A percentile compares a stretch with the other conserved stretches of the same genome.
Conservation (phyloP, 164 flowering plant genomes). For the Cinnamomum micranthum region DNA sequence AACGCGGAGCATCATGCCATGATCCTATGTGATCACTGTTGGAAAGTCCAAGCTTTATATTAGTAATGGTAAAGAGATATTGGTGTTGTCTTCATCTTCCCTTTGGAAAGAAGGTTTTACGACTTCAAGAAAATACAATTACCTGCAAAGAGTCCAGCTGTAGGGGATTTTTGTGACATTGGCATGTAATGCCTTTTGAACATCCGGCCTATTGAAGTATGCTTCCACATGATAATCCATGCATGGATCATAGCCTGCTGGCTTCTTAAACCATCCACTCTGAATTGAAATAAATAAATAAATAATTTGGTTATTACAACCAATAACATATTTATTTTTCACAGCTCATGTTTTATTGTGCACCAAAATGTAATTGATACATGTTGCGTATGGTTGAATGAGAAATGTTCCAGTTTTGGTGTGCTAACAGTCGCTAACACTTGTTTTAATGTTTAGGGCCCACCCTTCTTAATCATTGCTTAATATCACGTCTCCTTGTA, state of each 20-base stretch:
- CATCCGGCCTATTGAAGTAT: slow-evolving; percentile 73
- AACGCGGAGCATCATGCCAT: not conserved
- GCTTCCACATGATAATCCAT: slow-evolving; percentile 32
- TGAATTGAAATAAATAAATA: not conserved
- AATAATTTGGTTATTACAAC: no score
- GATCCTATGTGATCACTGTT: not conserved
- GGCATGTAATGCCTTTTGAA: slow-evolving; percentile 79
- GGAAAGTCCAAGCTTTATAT: not conserved
- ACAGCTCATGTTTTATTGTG: no score
- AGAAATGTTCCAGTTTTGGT: no score
- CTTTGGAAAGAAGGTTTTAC: no score
- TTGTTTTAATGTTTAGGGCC: no score
- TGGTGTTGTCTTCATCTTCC: not conserved
- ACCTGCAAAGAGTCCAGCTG: slow-evolving; percentile 82
- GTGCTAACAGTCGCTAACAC: no score
- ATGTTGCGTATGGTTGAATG: no score
- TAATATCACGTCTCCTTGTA: no score
- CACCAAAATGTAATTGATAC: no score
- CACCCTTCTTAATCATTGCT: no score
- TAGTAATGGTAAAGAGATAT: not conserved
- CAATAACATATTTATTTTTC: no score
- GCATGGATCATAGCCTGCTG: slow-evolving; percentile 23
- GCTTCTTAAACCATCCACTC: slow-evolving; percentile 6
- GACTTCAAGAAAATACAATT: not conserved
- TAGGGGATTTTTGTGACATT: slow-evolving; percentile 61